A percentile compares a stretch with the other conserved stretches of the same genome.
Evolutionary conservation across 345 rosid genomes (phyloP).

Genomic region (Pistacia integerrima): DNA sequence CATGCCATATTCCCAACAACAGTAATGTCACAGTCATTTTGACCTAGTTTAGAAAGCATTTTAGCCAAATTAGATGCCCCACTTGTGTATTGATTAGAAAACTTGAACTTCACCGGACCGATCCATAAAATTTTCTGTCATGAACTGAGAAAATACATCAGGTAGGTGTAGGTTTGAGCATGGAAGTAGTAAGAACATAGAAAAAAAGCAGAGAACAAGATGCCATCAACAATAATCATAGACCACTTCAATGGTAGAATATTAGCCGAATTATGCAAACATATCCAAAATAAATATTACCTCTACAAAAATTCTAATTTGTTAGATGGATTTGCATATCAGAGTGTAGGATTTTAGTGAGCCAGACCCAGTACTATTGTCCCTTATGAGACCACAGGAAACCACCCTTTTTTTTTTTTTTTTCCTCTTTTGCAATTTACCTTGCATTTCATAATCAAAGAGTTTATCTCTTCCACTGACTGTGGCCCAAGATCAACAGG

Average conservation of each 20-base stretch:
- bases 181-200: slow-evolving; percentile 9
- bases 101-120: slow-evolving; percentile 58
- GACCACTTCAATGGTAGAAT: background rate
- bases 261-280: background rate
- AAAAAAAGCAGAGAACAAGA: slow-evolving; percentile 5
- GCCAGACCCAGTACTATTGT: background rate
- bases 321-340: background rate
- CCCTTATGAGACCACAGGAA: background rate
- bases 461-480: slow-evolving; percentile 48
- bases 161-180: slow-evolving; percentile 3
- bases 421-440: slow-evolving; percentile 27
- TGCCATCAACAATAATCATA: slow-evolving; percentile 4
- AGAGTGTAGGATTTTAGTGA: background rate
- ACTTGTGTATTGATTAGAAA: slow-evolving; percentile 25
- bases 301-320: background rate
- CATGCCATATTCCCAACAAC: slow-evolving; percentile 52
- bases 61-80: slow-evolving; percentile 46
- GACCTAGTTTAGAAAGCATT: slow-evolving; percentile 37
- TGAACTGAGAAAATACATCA: slow-evolving; percentile 13
- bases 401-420: background rate
- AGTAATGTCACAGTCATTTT: slow-evolving; percentile 42
- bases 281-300: background rate
- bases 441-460: slow-evolving; percentile 53
- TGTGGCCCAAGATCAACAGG: slow-evolving; percentile 70
- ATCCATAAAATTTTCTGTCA: slow-evolving; percentile 62